Evolutionary conservation across 73 alveolate species (phyloP).

Genomic region (Paramecium sexaurelia): DNA sequence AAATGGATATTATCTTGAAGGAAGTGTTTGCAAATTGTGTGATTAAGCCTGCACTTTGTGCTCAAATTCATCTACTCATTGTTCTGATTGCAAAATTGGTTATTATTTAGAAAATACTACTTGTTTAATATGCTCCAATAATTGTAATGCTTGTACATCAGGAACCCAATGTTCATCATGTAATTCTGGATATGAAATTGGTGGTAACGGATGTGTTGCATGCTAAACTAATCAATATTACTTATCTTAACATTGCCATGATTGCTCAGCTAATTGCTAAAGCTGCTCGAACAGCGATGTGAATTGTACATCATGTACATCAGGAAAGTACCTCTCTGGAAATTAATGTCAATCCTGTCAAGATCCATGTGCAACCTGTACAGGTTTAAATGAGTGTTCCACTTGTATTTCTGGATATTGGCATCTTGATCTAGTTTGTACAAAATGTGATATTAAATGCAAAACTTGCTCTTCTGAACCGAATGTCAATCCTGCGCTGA

Average conservation of each 20-base stretch:
- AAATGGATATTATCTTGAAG: not conserved
- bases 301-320: slow-evolving; percentile 3
- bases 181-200: not conserved
- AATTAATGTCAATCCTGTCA: slow-evolving; percentile 4
- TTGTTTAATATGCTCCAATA: not conserved
- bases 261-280: slow-evolving; percentile 26
- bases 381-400: not conserved
- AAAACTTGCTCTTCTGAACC: not conserved
- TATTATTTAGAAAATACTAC: not conserved
- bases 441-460: not conserved
- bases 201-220: not conserved
- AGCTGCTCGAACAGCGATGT: not conserved
- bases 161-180: slow-evolving; percentile 16
- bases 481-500: not conserved
- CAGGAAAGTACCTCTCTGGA: slow-evolving; percentile 33
- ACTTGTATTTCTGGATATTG: not conserved
- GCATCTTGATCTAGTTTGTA: not conserved
- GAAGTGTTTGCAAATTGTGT: not conserved
- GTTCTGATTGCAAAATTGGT: not conserved
- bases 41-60: not conserved
- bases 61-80: not conserved
- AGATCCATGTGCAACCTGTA: slow-evolving; percentile 29
- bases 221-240: not conserved
- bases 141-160: not conserved
- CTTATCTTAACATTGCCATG: not conserved